Base-by-base conservation (phyloP, 495 filamentous ascomycete genomes). In the Neurospora intermedia region DNA sequence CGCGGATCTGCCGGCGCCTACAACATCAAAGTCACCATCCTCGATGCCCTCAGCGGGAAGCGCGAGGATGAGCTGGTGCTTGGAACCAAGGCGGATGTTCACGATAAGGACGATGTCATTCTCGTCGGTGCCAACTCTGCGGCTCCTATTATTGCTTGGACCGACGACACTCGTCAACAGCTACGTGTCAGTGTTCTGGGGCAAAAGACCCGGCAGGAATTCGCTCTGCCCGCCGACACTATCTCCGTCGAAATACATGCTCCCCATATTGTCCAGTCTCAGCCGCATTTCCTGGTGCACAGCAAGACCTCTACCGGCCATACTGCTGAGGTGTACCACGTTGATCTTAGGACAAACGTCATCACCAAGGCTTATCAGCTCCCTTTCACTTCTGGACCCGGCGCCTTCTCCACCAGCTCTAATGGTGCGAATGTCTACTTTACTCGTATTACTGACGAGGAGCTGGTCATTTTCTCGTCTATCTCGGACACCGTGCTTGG, bases 391-490 rank as follows among this genome's bases (percentile, higher is more conserved):
- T 77, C 86, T 35, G 92, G 91, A 7, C 84, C 84, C 70, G 94
- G 93, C 42, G 89, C 89, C 4, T 93, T 97, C 77, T 91, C 96
- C 4, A 89, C 89, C 1, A 97, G 91, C 82, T 92, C 89, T 15
- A 85, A 87, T 59, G 91, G 89, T 72, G 88, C 91, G 3, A 93
- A 96, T 80, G 91, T 96, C 9, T 98, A 93, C 82, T 97, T 98
- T 77, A 94, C 91, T 3, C 85, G 94, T 46, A 83, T 93, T 73
- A 93, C 92, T 1, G 83, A 90, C 27, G 88, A 89, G 20, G 93
- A 96, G 74, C 82, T 91, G 7, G 85, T 87, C 69, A 82, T 97
- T 54, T 84, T 93, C 15, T 94, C 94, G 3, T 97, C 94, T 2
- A 83, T 83, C 40, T 94, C 92, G 3, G 89, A 94, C 78, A 91